Base-by-base conservation (phyloP, 2,329 filamentous ascomycete genomes). In the Stemphylium lycopersici region DNA sequence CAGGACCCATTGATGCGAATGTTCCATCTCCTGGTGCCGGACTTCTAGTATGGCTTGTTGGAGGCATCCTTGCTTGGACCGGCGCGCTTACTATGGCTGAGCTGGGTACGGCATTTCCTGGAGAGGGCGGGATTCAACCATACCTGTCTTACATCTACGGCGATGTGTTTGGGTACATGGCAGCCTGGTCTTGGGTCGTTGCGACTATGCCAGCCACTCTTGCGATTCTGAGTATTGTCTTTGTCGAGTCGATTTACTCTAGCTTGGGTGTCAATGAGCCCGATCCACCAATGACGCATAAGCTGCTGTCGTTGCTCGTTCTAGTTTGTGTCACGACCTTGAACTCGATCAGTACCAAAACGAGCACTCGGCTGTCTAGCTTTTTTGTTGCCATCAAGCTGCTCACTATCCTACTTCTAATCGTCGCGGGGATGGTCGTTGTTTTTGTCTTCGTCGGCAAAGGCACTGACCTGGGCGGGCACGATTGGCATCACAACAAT, bases 181-280 rank as follows among this genome's bases (percentile, higher is more conserved):
- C 84, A 0, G 85, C 84, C 0, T 88, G 85, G 85, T 86, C 83
- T 0, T 88, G 85, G 85, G 80, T 88, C 22, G 80, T 87, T 0
- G 84, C 83, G 6, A 82, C 87, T 3, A 88, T 87, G 84, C 86
- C 86, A 0, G 84, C 85, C 0, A 87, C 85, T 0, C 76, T 87
- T 33, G 85, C 85, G 1, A 88, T 88, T 51, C 75, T 88, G 15
- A 81, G 82, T 63, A 87, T 88, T 58, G 84, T 87, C 15, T 88
- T 88, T 60, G 80, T 78, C 6, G 75, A 80, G 58, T 62, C 56
- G 16, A 65, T 75, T 6, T 77, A 79, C 40, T 70, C 77, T 13
- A 66, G 85, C 18, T 80, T 87, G 67, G 86, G 80, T 58, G 80
- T 86, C 22, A 85, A 81, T 68, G 83, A 84, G 2, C 80, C 83